Evolutionary conservation across 768 basidiomycete genomes (phyloP), one percentile per base, ranked within the genome.

Genomic region (Lactifluus piperatus): DNA sequence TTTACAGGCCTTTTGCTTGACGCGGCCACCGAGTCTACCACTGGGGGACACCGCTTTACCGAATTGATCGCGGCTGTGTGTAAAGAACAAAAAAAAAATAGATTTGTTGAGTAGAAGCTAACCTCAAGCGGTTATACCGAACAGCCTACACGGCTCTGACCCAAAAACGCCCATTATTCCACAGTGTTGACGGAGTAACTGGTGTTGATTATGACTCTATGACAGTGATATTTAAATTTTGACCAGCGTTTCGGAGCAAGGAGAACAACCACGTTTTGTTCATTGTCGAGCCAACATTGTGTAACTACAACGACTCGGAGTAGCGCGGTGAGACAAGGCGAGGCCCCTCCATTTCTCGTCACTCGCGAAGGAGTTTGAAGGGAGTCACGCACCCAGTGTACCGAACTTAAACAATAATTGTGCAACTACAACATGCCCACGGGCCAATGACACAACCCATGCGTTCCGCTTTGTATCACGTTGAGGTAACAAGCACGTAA

Each of bases 401-500:
- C 26, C 9, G 37, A 29, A 20, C 27, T 32, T 2, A 30, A 46
- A 26, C 30, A 27, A 7, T 11, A 46, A 46, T 3, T 27, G 4
- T 22, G 11, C 24, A 27, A 27, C 43, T 9, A 24, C 43, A 24
- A 22, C 41, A 20, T 20, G n/a, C 41, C 41, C 41, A 20, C 10
- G 20, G 37, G 47, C 47, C 27, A 22, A 29, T 6, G 37, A 22
- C 34, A 49, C 27, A 18, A 32, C 55, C 47, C n/a, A 56, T 48
- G 47, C 47, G 30, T 20, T 48, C 55, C 10, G 24, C 46, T 39
- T 39, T 49, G 55, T 56, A 56, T 41, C 47, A 26, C 55, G 37
- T 37, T 43, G 37, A 41, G 37, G 46, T 56, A 22, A 18, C 55
- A 56, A 56, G 55, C 55, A 56, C 55, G 55, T 39, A 56, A 49